Base-by-base conservation (phyloP, 1,139 yeast genomes). In the Kodamaea anthophila region DNA sequence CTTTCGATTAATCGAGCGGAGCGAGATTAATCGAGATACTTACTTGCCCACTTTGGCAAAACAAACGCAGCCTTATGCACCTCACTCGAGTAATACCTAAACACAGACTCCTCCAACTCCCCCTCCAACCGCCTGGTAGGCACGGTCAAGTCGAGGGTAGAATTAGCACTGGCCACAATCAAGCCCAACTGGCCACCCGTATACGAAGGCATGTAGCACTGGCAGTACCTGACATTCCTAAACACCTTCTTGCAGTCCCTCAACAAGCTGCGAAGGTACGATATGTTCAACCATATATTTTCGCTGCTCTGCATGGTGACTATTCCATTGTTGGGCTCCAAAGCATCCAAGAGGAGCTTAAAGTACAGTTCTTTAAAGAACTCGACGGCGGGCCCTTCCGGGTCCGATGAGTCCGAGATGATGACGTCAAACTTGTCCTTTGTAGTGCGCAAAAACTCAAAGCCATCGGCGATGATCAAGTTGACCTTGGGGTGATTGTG, bases 381-480 rank as follows among this genome's bases (percentile, higher is more conserved):
- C 27, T 86, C 85, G 47, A 80, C 95, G 3, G 98, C 98, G 7
- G 98, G 98, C 1, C 98, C 98, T 49, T 91, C 97, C 2, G 97
- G 97, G 55, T 91, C 98, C 8, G 94, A 83, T 7, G 96, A 84
- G 55, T 91, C 98, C 21, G 96, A 87, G 46, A 91, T 87, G 43
- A 91, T 87, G 28, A 88, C 81, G 55, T 91, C 97, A 51, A 69
- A 88, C 43, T 71, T 69, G 15, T 51, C 53, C 2, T 35, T 36
- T 13, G 41, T 42, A 28, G 69, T 65, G 37, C 73, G 68, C 45
- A 88, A 65, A 53, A 66, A 88, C 59, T 85, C 70, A 62, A 91
- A 87, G 7, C 98, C 98, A 59, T 88, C 98, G 36, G 83, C 84
- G 39, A 91, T 72, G 42, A 77, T 70, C 16, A 87, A 77, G 30